phyloP scores from a whole-genome alignment of 2,329 filamentous ascomycete species.

The Aschersonia sp. region DNA sequence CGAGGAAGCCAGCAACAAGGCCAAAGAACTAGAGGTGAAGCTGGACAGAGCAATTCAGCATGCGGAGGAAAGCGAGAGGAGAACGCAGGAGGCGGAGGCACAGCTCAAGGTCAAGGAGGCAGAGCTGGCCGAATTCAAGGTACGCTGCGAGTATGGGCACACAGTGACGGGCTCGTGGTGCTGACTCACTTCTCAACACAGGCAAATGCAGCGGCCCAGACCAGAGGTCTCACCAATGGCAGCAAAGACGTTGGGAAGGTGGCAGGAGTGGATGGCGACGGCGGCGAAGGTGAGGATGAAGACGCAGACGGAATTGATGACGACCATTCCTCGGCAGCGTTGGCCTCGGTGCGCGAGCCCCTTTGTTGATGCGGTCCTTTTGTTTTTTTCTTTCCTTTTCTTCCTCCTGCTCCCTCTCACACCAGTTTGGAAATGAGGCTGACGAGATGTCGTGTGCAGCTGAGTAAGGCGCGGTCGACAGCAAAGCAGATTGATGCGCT shows the following conservation, averaged over 20 bases:
- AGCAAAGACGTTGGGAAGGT: conserved; percentile 31
- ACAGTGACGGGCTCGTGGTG: neutral
- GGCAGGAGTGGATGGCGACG: conserved; percentile 18
- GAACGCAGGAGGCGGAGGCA: conserved; percentile 33
- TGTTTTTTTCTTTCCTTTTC: too few relatives aligned
- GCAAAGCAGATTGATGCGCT: conserved; percentile 36
- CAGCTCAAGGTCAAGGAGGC: conserved; percentile 49
- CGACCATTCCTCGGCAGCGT: conserved; percentile 48
- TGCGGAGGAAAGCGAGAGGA: conserved; percentile 31
- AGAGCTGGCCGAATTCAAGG: conserved; percentile 47
- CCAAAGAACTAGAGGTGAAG: conserved; percentile 34
- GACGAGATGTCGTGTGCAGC: conserved; percentile 12
- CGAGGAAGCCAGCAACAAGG: conserved; percentile 41
- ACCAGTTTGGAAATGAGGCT: conserved; percentile 6
- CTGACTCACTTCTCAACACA: conserved; percentile 9
- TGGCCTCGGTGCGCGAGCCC: conserved; percentile 51
- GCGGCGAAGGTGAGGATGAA: conserved; percentile 43
- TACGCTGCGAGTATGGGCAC: conserved; percentile 11
- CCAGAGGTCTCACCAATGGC: conserved; percentile 39
- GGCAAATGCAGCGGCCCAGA: conserved; percentile 29
- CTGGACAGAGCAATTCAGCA: conserved; percentile 29
- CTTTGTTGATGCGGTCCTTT: conserved; percentile 21
- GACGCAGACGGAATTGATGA: conserved; percentile 36
- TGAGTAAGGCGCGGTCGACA: conserved; percentile 28
- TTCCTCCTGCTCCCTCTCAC: neutral